Conservation (phyloP, 305 asterid species). For the Salvia sclarea region DNA sequence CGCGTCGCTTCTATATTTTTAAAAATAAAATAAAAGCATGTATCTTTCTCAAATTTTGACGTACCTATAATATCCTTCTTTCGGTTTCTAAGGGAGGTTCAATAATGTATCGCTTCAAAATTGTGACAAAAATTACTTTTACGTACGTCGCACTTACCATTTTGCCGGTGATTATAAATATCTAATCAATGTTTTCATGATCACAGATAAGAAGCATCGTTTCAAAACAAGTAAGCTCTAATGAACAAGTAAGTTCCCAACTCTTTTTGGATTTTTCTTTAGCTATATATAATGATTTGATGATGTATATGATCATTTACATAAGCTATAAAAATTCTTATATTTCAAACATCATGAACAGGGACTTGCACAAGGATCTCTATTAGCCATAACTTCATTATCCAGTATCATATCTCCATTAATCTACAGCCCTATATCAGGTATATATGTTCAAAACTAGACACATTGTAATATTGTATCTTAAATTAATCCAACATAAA, state of each 20-base stretch:
- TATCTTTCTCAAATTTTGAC: no score
- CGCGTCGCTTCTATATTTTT: neutral
- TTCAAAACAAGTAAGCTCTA: conserved; percentile 30
- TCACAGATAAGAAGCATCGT: conserved; percentile 34
- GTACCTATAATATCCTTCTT: no score
- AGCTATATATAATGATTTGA: neutral
- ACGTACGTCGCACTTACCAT: no score
- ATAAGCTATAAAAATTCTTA: neutral
- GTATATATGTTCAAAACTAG: neutral
- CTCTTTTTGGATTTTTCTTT: neutral
- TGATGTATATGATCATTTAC: neutral
- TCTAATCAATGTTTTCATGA: neutral
- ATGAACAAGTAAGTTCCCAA: conserved; percentile 31
- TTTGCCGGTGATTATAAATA: no score
- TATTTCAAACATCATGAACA: neutral
- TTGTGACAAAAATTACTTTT: no score
- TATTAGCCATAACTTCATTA: conserved; percentile 33
- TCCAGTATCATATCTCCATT: conserved; percentile 27
- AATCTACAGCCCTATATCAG: conserved; percentile 34
- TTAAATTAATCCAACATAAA: neutral
- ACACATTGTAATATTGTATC: neutral
- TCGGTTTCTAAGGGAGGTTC: no score
- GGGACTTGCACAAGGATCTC: conserved; percentile 36
- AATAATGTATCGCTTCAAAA: no score
- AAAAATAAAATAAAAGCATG: no score